Evolutionary conservation across 306 rosid species (phyloP).

Genomic region (Myrica gale): DNA sequence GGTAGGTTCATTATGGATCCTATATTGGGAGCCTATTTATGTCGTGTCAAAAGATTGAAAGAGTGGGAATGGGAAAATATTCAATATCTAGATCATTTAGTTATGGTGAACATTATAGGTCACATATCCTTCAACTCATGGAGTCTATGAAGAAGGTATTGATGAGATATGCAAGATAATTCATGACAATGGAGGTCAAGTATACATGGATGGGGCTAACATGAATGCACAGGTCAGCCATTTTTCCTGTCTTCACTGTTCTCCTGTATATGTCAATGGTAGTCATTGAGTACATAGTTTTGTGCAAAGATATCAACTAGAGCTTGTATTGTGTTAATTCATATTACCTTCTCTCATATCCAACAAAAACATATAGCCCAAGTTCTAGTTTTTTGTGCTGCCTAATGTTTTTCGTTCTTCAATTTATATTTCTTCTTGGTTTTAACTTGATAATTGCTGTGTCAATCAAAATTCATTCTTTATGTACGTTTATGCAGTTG

Average conservation of each 20-base stretch:
- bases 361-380: neutral
- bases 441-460: neutral
- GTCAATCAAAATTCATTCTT: neutral
- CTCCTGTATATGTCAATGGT: neutral
- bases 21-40: conserved; percentile 8
- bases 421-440: neutral
- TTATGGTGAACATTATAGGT: conserved; percentile 60
- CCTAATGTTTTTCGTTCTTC: conserved; percentile 11
- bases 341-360: neutral
- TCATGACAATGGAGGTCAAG: conserved; percentile 99
- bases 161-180: conserved; percentile 96
- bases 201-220: conserved; percentile 99
- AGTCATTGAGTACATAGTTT: neutral
- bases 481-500: conserved; percentile 14
- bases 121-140: conserved; percentile 98
- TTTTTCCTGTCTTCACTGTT: conserved; percentile 10
- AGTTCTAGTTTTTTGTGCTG: neutral
- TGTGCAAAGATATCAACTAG: neutral
- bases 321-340: neutral
- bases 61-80: conserved; percentile 11
- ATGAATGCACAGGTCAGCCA: conserved; percentile 91
- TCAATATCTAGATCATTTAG: conserved; percentile 16
- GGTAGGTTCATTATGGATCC: conserved; percentile 49
- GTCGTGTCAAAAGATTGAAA: neutral
- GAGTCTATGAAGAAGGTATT: conserved; percentile 97